Evolutionary conservation across 495 filamentous ascomycete species (phyloP).

Genomic region (Haplographium delicatum): DNA sequence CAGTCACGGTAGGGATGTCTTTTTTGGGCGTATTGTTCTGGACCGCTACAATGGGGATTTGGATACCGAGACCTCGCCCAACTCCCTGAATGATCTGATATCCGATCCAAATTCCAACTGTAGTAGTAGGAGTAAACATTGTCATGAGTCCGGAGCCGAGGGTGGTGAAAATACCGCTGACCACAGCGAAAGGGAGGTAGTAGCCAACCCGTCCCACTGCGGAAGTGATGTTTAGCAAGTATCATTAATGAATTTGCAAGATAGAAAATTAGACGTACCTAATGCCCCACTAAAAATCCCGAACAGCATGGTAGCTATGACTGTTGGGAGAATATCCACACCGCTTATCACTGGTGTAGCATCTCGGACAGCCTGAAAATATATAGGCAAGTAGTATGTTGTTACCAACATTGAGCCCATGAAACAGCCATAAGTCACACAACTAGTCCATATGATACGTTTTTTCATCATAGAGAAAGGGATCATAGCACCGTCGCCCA

Average conservation of each 20-base stretch:
- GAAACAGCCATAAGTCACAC: slow-evolving; percentile 17
- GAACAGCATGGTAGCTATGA: slow-evolving; percentile 31
- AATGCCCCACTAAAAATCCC: slow-evolving; percentile 63
- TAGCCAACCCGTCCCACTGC: slow-evolving; percentile 46
- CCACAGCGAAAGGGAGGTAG: slow-evolving; percentile 37
- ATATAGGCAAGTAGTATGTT: slow-evolving; percentile 69
- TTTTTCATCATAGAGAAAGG: slow-evolving; percentile 27
- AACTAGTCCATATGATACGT: slow-evolving; percentile 30
- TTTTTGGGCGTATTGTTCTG: slow-evolving; percentile 26
- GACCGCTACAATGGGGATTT: slow-evolving; percentile 32
- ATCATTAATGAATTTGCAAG: slow-evolving; percentile 60
- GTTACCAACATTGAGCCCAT: slow-evolving; percentile 19
- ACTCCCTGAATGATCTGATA: slow-evolving; percentile 16
- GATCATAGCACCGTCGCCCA: slow-evolving; percentile 47
- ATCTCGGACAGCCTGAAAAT: slow-evolving; percentile 69
- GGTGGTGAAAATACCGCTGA: slow-evolving; percentile 14
- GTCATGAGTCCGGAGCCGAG: slow-evolving; percentile 31
- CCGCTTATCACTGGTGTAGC: slow-evolving; percentile 57
- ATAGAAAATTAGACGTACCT: slow-evolving; percentile 39
- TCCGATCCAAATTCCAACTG: slow-evolving; percentile 18
- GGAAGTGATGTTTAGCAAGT: slow-evolving; percentile 41
- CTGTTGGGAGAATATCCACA: slow-evolving; percentile 58
- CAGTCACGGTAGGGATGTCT: slow-evolving; percentile 28
- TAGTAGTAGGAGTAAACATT: slow-evolving; percentile 18
- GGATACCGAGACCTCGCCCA: slow-evolving; percentile 11